phyloP scores from a whole-genome alignment of 2,329 filamentous ascomycete genomes.

The Fusarium sp. region DNA sequence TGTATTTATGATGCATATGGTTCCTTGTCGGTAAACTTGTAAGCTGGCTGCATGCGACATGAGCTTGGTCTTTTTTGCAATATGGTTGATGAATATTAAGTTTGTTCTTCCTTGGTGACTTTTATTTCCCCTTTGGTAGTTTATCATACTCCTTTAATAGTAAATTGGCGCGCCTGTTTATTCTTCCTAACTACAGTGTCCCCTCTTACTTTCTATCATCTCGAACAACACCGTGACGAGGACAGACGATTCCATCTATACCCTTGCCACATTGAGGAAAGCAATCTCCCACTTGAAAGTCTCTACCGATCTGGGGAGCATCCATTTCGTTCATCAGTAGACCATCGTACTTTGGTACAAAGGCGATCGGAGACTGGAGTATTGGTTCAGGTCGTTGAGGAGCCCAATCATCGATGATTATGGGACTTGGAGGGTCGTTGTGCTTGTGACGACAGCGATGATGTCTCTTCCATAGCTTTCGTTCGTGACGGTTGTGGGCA shows the following conservation, averaged over 20 bases:
- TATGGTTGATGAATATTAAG: not conserved
- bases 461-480: not conserved
- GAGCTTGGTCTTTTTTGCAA: not conserved
- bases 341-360: not conserved
- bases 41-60: not conserved
- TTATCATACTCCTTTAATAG: not conserved
- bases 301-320: conserved; percentile 36
- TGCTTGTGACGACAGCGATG: not conserved
- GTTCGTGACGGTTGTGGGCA: not conserved
- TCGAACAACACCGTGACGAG: not conserved
- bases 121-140: not conserved
- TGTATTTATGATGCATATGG: conserved; percentile 19
- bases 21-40: not conserved
- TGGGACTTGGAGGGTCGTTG: not conserved
- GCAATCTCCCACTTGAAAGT: not conserved
- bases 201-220: not conserved
- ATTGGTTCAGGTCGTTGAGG: conserved; percentile 13
- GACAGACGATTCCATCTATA: not conserved
- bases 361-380: not conserved
- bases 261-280: not conserved
- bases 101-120: not conserved
- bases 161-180: not conserved
- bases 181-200: not conserved
- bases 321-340: conserved; percentile 38
- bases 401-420: not conserved